Conservation (phyloP, 2,329 filamentous ascomycete species). For the Scopulariopsis brevicaulis region DNA sequence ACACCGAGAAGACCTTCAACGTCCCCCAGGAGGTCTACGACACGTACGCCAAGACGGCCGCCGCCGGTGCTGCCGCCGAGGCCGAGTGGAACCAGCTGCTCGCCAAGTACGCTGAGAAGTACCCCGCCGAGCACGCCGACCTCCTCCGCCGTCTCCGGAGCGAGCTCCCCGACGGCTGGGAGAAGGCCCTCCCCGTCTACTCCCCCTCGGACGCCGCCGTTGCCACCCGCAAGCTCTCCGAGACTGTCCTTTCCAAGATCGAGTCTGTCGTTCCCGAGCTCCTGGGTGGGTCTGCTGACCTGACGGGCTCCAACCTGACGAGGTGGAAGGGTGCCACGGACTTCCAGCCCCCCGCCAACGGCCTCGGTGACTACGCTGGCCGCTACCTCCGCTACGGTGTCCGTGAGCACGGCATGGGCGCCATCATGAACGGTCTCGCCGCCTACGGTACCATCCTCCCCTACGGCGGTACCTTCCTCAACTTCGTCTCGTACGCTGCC, state of each 20-base stretch:
- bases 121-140: conserved; percentile 70
- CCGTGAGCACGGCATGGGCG: conserved; percentile 85
- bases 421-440: conserved; percentile 87
- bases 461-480: conserved; percentile 93
- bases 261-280: conserved; percentile 78
- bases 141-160: conserved; percentile 69
- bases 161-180: conserved; percentile 90
- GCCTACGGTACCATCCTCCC: conserved; percentile 94
- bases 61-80: conserved; percentile 80
- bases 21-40: conserved; percentile 95
- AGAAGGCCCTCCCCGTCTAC: conserved; percentile 86
- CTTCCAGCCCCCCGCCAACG: conserved; percentile 83
- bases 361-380: conserved; percentile 80
- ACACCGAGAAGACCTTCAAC: conserved; percentile 84
- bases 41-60: conserved; percentile 70
- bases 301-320: conserved; percentile 98
- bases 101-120: conserved; percentile 70
- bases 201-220: conserved; percentile 74
- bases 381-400: conserved; percentile 92
- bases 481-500: conserved; percentile 97
- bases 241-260: conserved; percentile 84
- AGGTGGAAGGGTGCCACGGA: conserved; percentile 95
- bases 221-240: conserved; percentile 87
- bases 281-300: conserved; percentile 88
- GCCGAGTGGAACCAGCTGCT: conserved; percentile 92